phyloP scores from a whole-genome alignment of 31 red algal species.

The Endocladia muricata region DNA sequence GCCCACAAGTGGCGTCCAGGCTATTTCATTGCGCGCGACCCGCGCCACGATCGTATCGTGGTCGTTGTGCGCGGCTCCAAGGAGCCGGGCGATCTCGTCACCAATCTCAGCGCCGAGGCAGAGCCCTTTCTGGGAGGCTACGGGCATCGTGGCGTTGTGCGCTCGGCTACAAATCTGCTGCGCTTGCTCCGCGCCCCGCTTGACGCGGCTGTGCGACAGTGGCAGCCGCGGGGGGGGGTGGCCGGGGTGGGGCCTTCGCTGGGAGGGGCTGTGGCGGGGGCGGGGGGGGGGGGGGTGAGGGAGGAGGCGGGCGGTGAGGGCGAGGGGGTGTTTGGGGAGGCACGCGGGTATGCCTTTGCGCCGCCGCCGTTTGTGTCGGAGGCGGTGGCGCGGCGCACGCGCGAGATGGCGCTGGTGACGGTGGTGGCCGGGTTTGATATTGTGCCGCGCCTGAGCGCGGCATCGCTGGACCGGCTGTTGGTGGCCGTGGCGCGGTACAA shows the following conservation, averaged over 20 bases:
- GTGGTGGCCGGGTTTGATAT: conserved; percentile 66
- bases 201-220: neutral
- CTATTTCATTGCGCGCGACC: conserved; percentile 77
- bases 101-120: conserved; percentile 70
- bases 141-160: conserved; percentile 73
- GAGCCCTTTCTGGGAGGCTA: conserved; percentile 58
- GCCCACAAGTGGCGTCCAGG: conserved; percentile 65
- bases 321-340: neutral
- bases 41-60: conserved; percentile 21
- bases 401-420: conserved; percentile 45
- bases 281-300: conserved; percentile 53
- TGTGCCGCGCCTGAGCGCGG: conserved; percentile 72
- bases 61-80: conserved; percentile 87
- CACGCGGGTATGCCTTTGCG: conserved; percentile 44
- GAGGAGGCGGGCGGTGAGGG: neutral
- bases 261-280: conserved; percentile 77
- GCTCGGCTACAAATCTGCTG: conserved; percentile 52
- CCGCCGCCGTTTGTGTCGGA: conserved; percentile 60
- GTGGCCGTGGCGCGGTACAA: conserved; percentile 45
- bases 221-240: conserved; percentile 34
- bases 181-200: conserved; percentile 30
- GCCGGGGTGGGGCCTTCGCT: conserved; percentile 80
- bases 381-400: conserved; percentile 31
- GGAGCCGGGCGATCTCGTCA: conserved; percentile 80
- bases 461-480: conserved; percentile 69